Conservation (phyloP, 1,284 basidiomycete genomes). For the Dichomitus squalens region DNA sequence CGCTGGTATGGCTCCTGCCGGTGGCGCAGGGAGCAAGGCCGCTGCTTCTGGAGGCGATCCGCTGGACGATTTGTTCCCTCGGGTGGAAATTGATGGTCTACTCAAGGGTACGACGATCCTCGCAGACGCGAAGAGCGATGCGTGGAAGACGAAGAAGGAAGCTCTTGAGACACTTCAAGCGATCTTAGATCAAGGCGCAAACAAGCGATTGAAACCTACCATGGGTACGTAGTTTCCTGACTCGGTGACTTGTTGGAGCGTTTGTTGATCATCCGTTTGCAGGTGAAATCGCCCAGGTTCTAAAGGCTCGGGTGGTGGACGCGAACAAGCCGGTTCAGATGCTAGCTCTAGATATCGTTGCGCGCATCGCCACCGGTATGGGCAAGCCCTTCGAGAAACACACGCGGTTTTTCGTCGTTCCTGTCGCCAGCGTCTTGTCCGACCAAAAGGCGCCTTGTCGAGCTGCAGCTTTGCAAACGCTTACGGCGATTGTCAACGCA, state of each 20-base stretch:
- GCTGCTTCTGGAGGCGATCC: constrained; percentile 58
- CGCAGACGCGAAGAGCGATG: constrained; percentile 84
- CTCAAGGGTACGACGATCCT: constrained; percentile 86
- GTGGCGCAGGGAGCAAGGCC: constrained; percentile 41
- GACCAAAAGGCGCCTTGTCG: constrained; percentile 94
- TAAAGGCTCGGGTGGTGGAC: constrained; percentile 90
- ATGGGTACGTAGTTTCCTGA: constrained; percentile 66
- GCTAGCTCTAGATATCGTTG: constrained; percentile 88
- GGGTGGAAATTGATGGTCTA: constrained; percentile 90
- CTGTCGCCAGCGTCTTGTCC: constrained; percentile 85
- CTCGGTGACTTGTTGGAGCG: neutral
- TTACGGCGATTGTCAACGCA: constrained; percentile 85
- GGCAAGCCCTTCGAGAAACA: constrained; percentile 95
- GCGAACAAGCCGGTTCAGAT: constrained; percentile 94
- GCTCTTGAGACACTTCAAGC: constrained; percentile 86
- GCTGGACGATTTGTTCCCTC: constrained; percentile 92
- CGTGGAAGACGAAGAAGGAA: constrained; percentile 98
- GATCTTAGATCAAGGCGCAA: constrained; percentile 86
- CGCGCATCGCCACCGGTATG: constrained; percentile 92
- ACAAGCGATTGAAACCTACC: constrained; percentile 88
- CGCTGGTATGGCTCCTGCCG: constrained; percentile 45
- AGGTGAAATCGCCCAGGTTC: constrained; percentile 89
- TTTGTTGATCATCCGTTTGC: constrained; percentile 1
- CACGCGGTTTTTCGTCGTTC: constrained; percentile 72
- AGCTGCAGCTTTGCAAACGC: constrained; percentile 73